Evolutionary conservation across 192 early-diverging fungal species (phyloP).

Genomic region (Haplosporangium gracile): DNA sequence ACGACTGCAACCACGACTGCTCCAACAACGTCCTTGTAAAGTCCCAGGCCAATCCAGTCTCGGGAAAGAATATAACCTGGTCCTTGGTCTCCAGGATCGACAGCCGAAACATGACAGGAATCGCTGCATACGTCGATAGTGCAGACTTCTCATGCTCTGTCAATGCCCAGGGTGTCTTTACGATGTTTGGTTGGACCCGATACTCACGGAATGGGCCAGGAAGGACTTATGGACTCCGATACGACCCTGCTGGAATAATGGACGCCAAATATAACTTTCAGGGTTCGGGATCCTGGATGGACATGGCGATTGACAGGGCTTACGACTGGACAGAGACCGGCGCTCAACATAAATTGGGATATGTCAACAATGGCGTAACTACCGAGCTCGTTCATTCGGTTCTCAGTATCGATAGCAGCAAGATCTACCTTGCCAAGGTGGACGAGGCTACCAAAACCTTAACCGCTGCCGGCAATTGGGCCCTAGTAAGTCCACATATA

Average conservation of each 20-base stretch:
- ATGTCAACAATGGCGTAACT: neutral
- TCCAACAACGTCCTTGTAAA: neutral
- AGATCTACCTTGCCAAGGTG: neutral
- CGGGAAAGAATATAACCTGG: neutral
- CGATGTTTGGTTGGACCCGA: neutral
- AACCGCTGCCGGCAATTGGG: too few relatives aligned
- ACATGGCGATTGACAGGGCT: neutral
- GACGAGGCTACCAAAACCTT: neutral
- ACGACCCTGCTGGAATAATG: neutral
- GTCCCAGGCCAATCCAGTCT: neutral
- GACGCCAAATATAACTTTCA: neutral
- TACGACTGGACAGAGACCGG: neutral
- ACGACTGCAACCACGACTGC: neutral
- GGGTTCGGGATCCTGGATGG: neutral
- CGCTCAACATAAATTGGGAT: neutral
- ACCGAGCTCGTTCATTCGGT: neutral
- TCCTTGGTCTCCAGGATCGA: neutral
- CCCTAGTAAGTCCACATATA: too few relatives aligned
- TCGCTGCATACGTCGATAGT: rapidly evolving
- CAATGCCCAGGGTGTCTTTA: neutral
- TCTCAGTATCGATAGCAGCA: neutral
- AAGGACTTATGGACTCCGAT: neutral
- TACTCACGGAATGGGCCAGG: neutral
- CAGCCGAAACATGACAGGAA: neutral
- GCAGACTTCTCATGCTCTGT: neutral